Evolutionary conservation across 306 rosid species (phyloP), one percentile per base, ranked within the genome.

Genomic region (Cucurbita moschata): DNA sequence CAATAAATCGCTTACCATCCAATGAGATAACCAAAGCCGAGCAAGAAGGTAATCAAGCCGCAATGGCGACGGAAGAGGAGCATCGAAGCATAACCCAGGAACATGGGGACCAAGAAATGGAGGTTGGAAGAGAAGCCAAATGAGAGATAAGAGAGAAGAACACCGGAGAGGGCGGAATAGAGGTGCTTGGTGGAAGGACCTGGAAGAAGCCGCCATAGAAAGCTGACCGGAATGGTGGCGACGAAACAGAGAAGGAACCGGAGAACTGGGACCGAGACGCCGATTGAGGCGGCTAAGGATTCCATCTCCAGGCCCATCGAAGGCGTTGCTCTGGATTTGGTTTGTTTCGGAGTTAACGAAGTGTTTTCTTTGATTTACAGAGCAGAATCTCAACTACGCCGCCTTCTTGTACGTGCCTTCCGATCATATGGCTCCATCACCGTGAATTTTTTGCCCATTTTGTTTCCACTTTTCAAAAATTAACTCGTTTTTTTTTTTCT

Each of bases 61-160:
- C 97, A 95, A 37, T 79, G 85, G 16, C 79, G 82, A 15, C 91
- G 97, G 63, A 49, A 78, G 40, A 91, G 79, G 21, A 85, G 62
- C 99, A 95, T 95, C 65, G 99, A 86, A 69, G 89, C 87, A 59
- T 95, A 95, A 4, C 96, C 97, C 21, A 95, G 77, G 0, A 82
- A 21, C 96, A 95, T 95, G 1, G 88, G 96, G 7, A 88, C 90
- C 54, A 86, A 74, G 60, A 91, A 95, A 43, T 89, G 99, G 42
- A 91, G 91, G 63, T 89, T 95, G 38, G 99, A 89, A 35, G 97
- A 91, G 86, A 91, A 82, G 4, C 99, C 99, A 38, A 95, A 95
- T 0, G 97, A 85, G 50, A 95, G 91, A 37, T 85, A 89, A 4
- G 97, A 95, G 51, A 95, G 97, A 10, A 83, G 6, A 51, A 75